Conservation (phyloP, 371 early-diverging fungal species). For the Apophysomyces ossiformis region DNA sequence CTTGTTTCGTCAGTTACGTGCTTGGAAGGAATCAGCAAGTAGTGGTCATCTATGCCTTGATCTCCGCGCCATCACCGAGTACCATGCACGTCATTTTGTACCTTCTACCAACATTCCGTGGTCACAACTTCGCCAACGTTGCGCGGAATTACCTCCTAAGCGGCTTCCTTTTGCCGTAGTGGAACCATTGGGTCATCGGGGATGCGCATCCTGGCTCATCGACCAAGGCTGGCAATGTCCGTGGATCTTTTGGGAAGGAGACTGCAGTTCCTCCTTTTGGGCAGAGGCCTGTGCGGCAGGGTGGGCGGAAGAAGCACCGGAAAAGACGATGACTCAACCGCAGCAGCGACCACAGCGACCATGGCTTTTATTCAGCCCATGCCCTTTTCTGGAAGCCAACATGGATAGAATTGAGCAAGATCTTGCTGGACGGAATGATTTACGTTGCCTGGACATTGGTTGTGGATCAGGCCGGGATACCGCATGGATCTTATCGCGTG, state of each 20-base stretch:
- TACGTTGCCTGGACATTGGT: slow-evolving; percentile 45
- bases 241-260: slow-evolving; percentile 40
- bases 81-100: slow-evolving; percentile 24
- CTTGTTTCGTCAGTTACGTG: slow-evolving; percentile 2
- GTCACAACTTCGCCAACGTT: slow-evolving; percentile 29
- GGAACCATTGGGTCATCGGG: slow-evolving; percentile 24
- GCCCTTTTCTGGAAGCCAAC: slow-evolving; percentile 32
- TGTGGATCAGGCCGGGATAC: slow-evolving; percentile 56
- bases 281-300: slow-evolving; percentile 5
- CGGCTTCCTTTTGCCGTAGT: slow-evolving; percentile 45
- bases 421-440: not conserved
- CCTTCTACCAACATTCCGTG: slow-evolving; percentile 52
- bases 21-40: slow-evolving; percentile 23
- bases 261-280: slow-evolving; percentile 14
- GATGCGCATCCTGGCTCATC: slow-evolving; percentile 27
- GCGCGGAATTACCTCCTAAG: slow-evolving; percentile 49
- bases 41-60: slow-evolving; percentile 34
- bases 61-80: slow-evolving; percentile 29
- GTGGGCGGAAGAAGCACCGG: not conserved
- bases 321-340: slow-evolving; percentile 1
- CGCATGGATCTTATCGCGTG: slow-evolving; percentile 38
- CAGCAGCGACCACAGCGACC: too few species aligned
- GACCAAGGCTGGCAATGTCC: slow-evolving; percentile 45
- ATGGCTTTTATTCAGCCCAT: slow-evolving; percentile 40
- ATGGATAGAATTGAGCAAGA: slow-evolving; percentile 30